phyloP scores from a whole-genome alignment of 2,329 filamentous ascomycete species.

The Pseudohalonectria lignicola region DNA sequence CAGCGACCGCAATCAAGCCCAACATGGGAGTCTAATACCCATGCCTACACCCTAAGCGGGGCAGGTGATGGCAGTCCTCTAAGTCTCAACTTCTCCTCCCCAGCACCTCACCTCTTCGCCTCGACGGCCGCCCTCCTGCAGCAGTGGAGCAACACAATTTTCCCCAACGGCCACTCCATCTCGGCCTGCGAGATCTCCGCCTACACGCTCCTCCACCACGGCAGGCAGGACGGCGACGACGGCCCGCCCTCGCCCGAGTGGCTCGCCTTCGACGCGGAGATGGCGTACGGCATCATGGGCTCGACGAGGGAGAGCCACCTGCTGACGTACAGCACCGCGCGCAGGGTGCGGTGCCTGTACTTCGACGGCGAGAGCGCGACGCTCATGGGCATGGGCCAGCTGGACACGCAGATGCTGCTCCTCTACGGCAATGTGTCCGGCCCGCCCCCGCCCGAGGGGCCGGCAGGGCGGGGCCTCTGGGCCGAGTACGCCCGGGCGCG shows the following conservation, averaged over 20 bases:
- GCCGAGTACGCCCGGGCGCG: constrained; percentile 35
- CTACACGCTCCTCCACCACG: constrained; percentile 37
- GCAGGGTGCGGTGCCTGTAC: constrained; percentile 29
- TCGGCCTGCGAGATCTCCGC: constrained; percentile 31
- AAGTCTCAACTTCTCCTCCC: constrained; percentile 36
- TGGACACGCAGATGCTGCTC: constrained; percentile 38
- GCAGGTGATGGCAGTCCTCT: too few species aligned
- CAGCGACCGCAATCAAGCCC: too few species aligned
- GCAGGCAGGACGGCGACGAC: constrained; percentile 14
- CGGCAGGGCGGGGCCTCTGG: constrained; percentile 21
- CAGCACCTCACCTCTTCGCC: constrained; percentile 35
- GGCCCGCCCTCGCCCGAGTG: constrained; percentile 35
- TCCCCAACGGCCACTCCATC: constrained; percentile 36
- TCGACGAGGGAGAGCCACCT: constrained; percentile 27
- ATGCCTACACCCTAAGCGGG: too few species aligned
- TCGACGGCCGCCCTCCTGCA: constrained; percentile 33
- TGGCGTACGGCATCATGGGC: constrained; percentile 43
- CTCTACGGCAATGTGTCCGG: constrained; percentile 33
- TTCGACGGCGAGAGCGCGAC: constrained; percentile 39
- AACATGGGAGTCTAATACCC: too few species aligned
- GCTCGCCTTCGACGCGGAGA: constrained; percentile 39
- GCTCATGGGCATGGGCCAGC: constrained; percentile 31
- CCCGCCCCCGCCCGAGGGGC: constrained; percentile 10
- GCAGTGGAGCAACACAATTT: constrained; percentile 39
- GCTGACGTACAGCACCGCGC: constrained; percentile 35